Conservation (phyloP, 768 basidiomycete genomes). For the Coprinellus micaceus region DNA sequence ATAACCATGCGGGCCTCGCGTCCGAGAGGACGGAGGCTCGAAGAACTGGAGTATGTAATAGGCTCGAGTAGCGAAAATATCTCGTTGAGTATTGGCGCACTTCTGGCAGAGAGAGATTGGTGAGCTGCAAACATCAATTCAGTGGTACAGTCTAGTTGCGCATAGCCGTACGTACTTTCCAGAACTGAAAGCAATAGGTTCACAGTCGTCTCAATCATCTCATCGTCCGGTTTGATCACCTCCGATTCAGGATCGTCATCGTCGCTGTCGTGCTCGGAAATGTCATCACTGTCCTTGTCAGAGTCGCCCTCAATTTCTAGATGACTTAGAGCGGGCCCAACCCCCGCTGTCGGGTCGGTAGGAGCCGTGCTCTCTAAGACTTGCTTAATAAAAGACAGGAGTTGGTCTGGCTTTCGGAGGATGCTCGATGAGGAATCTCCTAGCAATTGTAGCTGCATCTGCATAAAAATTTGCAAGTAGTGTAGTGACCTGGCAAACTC, state of each 20-base stretch:
- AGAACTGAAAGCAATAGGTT: conserved; percentile 80
- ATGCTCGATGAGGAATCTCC: conserved; percentile 55
- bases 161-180: conserved; percentile 57
- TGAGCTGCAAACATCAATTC: conserved; percentile 41
- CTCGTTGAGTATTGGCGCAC: conserved; percentile 61
- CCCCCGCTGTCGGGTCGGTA: too few relatives aligned
- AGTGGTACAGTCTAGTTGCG: background rate
- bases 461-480: conserved; percentile 75
- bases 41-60: conserved; percentile 45
- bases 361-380: conserved; percentile 51
- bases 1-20: conserved; percentile 83
- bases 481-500: conserved; percentile 52
- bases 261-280: conserved; percentile 56
- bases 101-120: conserved; percentile 55
- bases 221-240: conserved; percentile 44
- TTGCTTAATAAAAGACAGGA: conserved; percentile 80
- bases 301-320: conserved; percentile 23
- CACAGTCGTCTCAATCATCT: conserved; percentile 73
- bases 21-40: conserved; percentile 52
- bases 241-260: conserved; percentile 47
- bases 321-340: too few relatives aligned
- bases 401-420: conserved; percentile 59
- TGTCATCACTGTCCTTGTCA: conserved; percentile 33
- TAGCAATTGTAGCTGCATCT: conserved; percentile 72
- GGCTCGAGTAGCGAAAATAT: conserved; percentile 66